Percentiles rank a stretch among this genome's conserved stretches.
Conservation (phyloP, 148 eudicot genomes). For the Dianthus caryophyllus region DNA sequence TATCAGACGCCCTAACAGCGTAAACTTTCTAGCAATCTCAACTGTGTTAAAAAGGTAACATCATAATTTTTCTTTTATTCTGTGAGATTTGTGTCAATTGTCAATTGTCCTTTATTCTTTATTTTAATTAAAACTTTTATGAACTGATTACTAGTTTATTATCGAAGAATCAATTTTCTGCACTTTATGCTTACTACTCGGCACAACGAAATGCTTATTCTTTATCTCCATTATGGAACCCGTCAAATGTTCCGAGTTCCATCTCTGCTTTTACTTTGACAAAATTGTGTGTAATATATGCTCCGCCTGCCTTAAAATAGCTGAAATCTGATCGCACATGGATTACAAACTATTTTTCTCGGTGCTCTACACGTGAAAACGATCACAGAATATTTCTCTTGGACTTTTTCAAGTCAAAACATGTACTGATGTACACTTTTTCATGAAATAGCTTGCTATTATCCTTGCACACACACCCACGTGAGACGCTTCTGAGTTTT, state of each 20-base stretch:
- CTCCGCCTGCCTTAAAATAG: constrained; percentile 15
- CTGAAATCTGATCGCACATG: constrained; percentile 8
- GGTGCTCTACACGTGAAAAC: no score
- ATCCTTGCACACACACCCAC: no score
- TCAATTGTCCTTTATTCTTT: neutral
- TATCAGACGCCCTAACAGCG: neutral
- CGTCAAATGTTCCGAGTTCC: constrained; percentile 20
- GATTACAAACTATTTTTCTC: no score
- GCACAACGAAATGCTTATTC: constrained; percentile 28
- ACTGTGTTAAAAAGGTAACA: constrained; percentile 8
- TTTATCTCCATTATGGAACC: constrained; percentile 21
- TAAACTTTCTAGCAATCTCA: constrained; percentile 10
- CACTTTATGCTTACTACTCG: constrained; percentile 27
- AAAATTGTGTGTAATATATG: constrained; percentile 12
- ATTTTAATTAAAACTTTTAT: neutral
- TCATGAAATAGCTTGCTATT: no score
- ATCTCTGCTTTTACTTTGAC: neutral
- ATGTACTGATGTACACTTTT: no score
- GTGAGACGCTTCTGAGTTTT: no score
- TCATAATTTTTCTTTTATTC: neutral
- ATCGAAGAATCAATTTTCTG: constrained; percentile 18
- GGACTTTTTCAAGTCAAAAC: no score
- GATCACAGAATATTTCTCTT: no score
- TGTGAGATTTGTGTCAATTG: neutral
- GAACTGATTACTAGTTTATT: constrained; percentile 11